Evolutionary conservation across 2,329 filamentous ascomycete genomes (phyloP).

Genomic region (Alternaria infectoria): DNA sequence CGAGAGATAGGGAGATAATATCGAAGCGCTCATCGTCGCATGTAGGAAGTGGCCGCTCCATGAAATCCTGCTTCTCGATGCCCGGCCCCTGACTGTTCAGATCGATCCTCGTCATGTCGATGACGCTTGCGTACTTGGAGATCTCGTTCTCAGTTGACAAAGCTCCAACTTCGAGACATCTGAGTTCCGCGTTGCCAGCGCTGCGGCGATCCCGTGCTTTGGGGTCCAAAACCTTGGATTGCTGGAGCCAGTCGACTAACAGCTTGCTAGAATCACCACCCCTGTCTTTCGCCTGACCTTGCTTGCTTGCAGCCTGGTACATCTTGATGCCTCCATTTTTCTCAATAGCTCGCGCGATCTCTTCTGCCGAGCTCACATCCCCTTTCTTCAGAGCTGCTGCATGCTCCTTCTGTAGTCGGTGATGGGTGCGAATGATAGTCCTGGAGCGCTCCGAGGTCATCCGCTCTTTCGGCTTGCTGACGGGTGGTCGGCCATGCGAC

Average conservation of each 20-base stretch:
- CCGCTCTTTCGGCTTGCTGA: conserved; percentile 34
- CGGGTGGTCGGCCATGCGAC: conserved; percentile 43
- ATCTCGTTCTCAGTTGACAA: conserved; percentile 85
- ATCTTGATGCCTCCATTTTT: conserved; percentile 64
- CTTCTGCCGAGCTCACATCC: conserved; percentile 48
- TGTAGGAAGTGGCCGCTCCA: conserved; percentile 78
- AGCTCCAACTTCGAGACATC: conserved; percentile 87
- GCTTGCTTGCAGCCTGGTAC: conserved; percentile 68
- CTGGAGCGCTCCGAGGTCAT: conserved; percentile 65
- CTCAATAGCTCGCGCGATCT: conserved; percentile 59
- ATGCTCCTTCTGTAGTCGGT: conserved; percentile 64
- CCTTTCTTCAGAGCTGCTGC: conserved; percentile 57
- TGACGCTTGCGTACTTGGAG: conserved; percentile 68
- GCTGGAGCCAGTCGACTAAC: conserved; percentile 64
- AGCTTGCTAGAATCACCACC: conserved; percentile 69
- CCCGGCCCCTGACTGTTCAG: conserved; percentile 82
- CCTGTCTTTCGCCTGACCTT: conserved; percentile 65
- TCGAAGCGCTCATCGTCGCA: conserved; percentile 74
- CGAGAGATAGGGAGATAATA: conserved; percentile 87
- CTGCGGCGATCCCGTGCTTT: conserved; percentile 7
- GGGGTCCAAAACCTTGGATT: conserved; percentile 28
- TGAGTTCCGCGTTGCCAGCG: conserved; percentile 47
- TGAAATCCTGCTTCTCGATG: conserved; percentile 91
- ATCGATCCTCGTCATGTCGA: conserved; percentile 85
- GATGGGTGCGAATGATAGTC: conserved; percentile 65